Conservation (phyloP, 352 stramenopile genomes). For the Phytophthora pisi region DNA sequence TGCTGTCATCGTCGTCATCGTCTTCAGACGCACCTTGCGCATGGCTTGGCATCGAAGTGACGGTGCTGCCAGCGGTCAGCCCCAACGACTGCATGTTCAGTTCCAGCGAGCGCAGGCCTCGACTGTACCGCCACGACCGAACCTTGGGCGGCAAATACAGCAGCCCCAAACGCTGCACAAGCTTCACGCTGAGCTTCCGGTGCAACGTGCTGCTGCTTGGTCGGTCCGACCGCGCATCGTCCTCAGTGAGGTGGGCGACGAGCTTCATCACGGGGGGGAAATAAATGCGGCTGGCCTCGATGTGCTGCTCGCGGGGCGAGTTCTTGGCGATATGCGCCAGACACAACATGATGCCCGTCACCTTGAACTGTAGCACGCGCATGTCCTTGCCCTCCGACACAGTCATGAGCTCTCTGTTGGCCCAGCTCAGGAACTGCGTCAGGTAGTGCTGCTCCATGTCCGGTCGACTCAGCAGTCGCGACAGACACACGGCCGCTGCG, state of each 20-base stretch:
- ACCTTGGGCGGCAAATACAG: slow-evolving; percentile 95
- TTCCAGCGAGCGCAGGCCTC: slow-evolving; percentile 92
- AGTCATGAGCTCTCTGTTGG: slow-evolving; percentile 62
- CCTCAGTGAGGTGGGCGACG: slow-evolving; percentile 59
- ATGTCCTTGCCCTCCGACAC: slow-evolving; percentile 38
- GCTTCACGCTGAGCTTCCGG: slow-evolving; percentile 96
- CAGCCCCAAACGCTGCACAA: slow-evolving; percentile 95
- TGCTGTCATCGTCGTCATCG: slow-evolving; percentile 50
- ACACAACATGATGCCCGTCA: slow-evolving; percentile 84
- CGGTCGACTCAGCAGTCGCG: slow-evolving; percentile 93
- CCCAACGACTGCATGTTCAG: slow-evolving; percentile 87
- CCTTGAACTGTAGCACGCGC: slow-evolving; percentile 73
- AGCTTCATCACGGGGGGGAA: slow-evolving; percentile 77
- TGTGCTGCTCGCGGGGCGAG: slow-evolving; percentile 73
- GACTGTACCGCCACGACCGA: slow-evolving; percentile 96
- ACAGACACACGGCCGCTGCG: slow-evolving; percentile 94
- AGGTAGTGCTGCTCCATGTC: slow-evolving; percentile 95
- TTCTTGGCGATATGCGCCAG: slow-evolving; percentile 84
- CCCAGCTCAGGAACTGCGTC: slow-evolving; percentile 92
- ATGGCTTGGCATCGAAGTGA: slow-evolving; percentile 1
- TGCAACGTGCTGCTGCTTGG: slow-evolving; percentile 83
- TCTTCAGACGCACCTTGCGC: slow-evolving; percentile 5
- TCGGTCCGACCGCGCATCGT: slow-evolving; percentile 47
- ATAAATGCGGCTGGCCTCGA: slow-evolving; percentile 73
- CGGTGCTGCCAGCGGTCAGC: slow-evolving; percentile 20